These are phyloP conservation scores for Elongisporangium undulatum DNA, from an alignment of 352 stramenopile genomes.

Conservation along the genomic window DNA sequence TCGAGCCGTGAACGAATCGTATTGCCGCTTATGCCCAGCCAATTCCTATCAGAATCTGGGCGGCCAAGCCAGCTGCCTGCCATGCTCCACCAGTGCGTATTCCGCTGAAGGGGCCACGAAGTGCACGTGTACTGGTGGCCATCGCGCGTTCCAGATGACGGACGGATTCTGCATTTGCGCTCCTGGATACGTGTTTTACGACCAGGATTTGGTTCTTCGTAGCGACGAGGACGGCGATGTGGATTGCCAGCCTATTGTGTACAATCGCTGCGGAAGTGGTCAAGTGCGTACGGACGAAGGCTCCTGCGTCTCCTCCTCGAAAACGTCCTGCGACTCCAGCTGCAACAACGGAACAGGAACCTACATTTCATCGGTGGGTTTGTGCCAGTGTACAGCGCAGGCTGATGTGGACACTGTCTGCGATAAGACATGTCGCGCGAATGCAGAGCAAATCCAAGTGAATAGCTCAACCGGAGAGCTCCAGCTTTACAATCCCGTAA, in stretches of 20 bases:
- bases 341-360: conserved; percentile 71
- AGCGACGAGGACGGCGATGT: conserved; percentile 83
- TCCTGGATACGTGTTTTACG: conserved; percentile 90
- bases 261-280: conserved; percentile 66
- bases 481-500: conserved; percentile 59
- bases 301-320: conserved; percentile 42
- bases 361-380: conserved; percentile 68
- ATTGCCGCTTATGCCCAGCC: conserved; percentile 58
- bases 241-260: conserved; percentile 92
- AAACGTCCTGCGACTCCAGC: conserved; percentile 41
- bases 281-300: conserved; percentile 79
- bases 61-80: conserved; percentile 71
- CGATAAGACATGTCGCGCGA: conserved; percentile 64
- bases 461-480: conserved; percentile 48
- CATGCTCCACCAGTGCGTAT: conserved; percentile 84
- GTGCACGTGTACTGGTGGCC: conserved; percentile 83
- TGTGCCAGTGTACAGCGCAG: conserved; percentile 86
- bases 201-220: conserved; percentile 74
- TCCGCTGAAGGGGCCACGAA: conserved; percentile 40
- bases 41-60: conserved; percentile 77
- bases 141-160: conserved; percentile 89
- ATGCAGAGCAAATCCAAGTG: conserved; percentile 47
- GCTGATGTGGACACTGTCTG: conserved; percentile 76
- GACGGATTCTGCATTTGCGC: conserved; percentile 91
- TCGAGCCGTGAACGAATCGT: conserved; percentile 32